Evolutionary conservation across 2,329 filamentous ascomycete genomes (phyloP), one percentile per base, ranked within the genome.

Genomic region (Dendrostoma leiphaemia): DNA sequence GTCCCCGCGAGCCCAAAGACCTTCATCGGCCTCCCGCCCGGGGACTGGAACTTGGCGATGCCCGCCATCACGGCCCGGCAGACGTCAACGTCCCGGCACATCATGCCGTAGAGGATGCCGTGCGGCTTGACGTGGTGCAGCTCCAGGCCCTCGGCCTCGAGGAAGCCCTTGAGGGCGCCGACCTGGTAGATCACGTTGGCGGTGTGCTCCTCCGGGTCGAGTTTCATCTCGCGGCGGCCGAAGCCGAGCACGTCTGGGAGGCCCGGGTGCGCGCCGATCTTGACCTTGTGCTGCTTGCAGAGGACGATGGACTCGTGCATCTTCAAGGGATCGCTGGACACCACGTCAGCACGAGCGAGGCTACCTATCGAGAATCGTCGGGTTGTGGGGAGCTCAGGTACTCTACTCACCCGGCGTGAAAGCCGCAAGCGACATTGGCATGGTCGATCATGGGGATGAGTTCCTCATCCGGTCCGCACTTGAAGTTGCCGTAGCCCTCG

Each of bases 221-320:
- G 73, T 41, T 81, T 78, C 65, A 88, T 86, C 58, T 82, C 78
- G 17, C 84, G 75, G 2, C 84, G 73, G 2, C 84, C 84, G 61
- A 88, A 88, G 8, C 84, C 84, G 67, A 83, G 76, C 21, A 85
- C 73, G 63, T 88, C 84, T n/a, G 81, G 83, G 1, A 86, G 71
- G 1, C 83, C 83, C 0, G 84, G 84, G 60, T 88, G 84, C 0
- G 85, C 85, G 7, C 84, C 84, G 6, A 81, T 70, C 47, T 73
- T 74, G 57, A 87, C 76, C 54, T 74, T 73, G 65, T 84, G 76
- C 38, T 74, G 64, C 66, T 85, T 86, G 68, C 81, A 84, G 17
- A 77, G 71, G 9, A 70, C 71, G 10, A 86, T 78, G 0, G 83
- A 86, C 53, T 81, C 72, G 45, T 77, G 70, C 83, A 87, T 88